Percentiles rank a stretch among this genome's conserved stretches.
Conservation (phyloP, 768 basidiomycete genomes). For the Kwoniella dendrophila region DNA sequence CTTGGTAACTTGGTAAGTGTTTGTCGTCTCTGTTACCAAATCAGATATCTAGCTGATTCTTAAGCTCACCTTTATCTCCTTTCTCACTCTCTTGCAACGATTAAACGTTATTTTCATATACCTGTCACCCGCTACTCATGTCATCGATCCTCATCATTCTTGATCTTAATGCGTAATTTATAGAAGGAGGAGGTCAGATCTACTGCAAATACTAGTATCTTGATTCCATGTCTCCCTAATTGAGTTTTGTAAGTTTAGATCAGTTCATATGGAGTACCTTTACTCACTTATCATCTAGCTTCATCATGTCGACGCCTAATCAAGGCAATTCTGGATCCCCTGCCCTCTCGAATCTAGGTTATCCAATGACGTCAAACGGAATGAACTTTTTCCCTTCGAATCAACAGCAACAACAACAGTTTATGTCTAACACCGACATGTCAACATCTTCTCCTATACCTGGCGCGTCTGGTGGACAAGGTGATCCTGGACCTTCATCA, state of each 20-base stretch:
- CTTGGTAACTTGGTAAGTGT: too few species aligned
- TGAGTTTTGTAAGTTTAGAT: neutral
- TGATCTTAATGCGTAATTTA: neutral
- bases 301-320: conserved; percentile 17
- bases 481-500: conserved; percentile 35
- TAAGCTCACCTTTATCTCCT: too few species aligned
- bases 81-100: too few species aligned
- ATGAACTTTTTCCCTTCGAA: conserved; percentile 21
- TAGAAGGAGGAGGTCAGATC: neutral
- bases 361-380: conserved; percentile 9
- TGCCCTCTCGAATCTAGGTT: conserved; percentile 9
- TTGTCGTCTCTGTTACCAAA: too few species aligned
- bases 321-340: conserved; percentile 16
- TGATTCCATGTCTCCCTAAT: conserved; percentile 4
- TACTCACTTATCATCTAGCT: neutral
- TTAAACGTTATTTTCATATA: too few species aligned
- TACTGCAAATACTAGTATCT: neutral
- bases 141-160: neutral
- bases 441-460: conserved; percentile 29
- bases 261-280: neutral
- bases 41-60: too few species aligned
- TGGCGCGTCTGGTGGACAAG: conserved; percentile 27
- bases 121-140: too few species aligned
- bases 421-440: conserved; percentile 21
- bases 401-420: conserved; percentile 34